Evolutionary conservation across 177 flowering plant genomes (phyloP).

Genomic region (Telopea speciosissima): DNA sequence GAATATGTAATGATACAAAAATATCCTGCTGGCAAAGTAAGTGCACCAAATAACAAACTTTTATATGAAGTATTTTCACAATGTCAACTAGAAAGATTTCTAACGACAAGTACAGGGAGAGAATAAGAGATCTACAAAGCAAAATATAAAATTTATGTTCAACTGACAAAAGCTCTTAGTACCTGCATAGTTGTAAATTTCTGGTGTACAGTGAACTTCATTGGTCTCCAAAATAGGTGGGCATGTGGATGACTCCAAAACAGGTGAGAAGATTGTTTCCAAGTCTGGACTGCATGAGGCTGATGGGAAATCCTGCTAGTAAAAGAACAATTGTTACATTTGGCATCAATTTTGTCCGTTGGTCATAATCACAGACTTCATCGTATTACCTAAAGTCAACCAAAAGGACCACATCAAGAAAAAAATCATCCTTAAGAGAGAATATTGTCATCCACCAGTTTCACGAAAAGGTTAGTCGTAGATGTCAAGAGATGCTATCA

Average conservation of each 20-base stretch:
- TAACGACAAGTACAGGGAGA: neutral
- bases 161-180: conserved; percentile 7
- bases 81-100: neutral
- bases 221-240: conserved; percentile 43
- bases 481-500: neutral
- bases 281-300: conserved; percentile 34
- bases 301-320: conserved; percentile 39
- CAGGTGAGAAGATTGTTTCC: conserved; percentile 73
- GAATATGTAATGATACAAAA: neutral
- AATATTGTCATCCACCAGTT: neutral
- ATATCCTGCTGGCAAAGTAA: neutral
- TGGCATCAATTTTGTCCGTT: neutral
- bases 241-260: conserved; percentile 26
- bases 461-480: neutral
- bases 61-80: neutral
- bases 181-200: conserved; percentile 43
- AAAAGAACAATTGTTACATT: conserved; percentile 3
- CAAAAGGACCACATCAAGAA: neutral
- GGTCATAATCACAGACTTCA: neutral
- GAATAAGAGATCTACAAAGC: neutral
- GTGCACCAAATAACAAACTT: neutral
- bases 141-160: neutral
- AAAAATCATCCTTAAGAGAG: neutral
- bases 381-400: neutral
- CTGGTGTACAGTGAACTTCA: conserved; percentile 28